A percentile compares a stretch with the other conserved stretches of the same genome.
These are phyloP conservation scores for Leucogyrophana mollusca DNA, from an alignment of 768 basidiomycete genomes.

Conservation along the genomic window DNA sequence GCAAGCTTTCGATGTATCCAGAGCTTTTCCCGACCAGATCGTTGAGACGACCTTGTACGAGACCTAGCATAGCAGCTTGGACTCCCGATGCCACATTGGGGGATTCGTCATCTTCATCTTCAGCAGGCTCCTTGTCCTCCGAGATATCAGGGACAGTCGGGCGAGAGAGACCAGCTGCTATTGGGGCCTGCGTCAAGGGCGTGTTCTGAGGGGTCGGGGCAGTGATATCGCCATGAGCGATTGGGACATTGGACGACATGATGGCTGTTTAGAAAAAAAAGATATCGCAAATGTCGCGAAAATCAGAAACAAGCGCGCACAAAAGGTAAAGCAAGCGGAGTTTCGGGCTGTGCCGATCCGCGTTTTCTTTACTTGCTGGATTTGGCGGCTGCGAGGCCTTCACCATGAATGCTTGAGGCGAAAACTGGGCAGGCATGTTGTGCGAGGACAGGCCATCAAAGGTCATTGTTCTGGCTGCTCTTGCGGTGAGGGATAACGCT, in stretches of 20 bases:
- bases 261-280: constrained; percentile 24
- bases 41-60: constrained; percentile 88
- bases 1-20: constrained; percentile 91
- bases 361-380: not conserved
- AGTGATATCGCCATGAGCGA: constrained; percentile 57
- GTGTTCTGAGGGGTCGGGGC: constrained; percentile 97
- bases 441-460: no score
- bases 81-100: constrained; percentile 41
- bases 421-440: no score
- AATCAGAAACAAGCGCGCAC: constrained; percentile 23
- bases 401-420: not conserved
- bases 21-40: constrained; percentile 87
- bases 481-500: no score
- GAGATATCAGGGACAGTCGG: constrained; percentile 88
- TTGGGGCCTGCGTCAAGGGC: constrained; percentile 78
- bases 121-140: constrained; percentile 75
- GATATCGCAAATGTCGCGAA: constrained; percentile 16
- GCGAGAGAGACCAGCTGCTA: constrained; percentile 75
- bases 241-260: constrained; percentile 74
- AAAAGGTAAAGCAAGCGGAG: constrained; percentile 29
- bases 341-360: constrained; percentile 32
- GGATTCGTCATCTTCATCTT: constrained; percentile 45
- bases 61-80: constrained; percentile 69
- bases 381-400: not conserved
- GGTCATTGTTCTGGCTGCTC: no score